These are phyloP conservation scores for Prunus armeniaca DNA, from an alignment of 306 rosid species.

Conservation along the genomic window DNA sequence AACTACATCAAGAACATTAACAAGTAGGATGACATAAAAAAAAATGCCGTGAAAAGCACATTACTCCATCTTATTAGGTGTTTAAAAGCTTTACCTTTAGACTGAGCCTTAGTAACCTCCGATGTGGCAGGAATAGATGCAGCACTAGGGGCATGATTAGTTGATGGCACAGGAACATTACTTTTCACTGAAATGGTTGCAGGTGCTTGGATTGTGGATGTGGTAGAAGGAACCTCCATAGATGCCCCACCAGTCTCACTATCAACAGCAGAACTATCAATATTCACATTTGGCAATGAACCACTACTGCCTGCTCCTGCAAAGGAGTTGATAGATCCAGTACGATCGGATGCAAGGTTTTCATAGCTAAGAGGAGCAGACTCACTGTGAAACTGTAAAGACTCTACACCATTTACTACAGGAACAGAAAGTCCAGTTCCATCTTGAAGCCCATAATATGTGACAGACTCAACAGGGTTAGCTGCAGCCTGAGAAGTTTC, in stretches of 20 bases:
- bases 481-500: constrained; percentile 48
- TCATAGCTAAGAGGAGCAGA: constrained; percentile 28
- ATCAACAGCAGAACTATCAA: constrained; percentile 18
- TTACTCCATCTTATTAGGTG: background rate
- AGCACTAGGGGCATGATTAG: constrained; percentile 36
- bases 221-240: constrained; percentile 46
- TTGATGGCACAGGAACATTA: constrained; percentile 31
- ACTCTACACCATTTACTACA: constrained; percentile 24
- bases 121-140: constrained; percentile 39
- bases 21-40: background rate
- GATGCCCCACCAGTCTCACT: constrained; percentile 39
- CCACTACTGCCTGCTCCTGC: constrained; percentile 34
- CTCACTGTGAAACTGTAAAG: constrained; percentile 21
- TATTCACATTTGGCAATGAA: constrained; percentile 24
- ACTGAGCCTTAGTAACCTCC: constrained; percentile 53
- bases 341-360: constrained; percentile 19
- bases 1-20: background rate
- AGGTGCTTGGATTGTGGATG: constrained; percentile 47
- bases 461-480: constrained; percentile 47
- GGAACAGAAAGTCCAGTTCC: constrained; percentile 40
- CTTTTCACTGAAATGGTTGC: constrained; percentile 44
- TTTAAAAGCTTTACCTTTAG: constrained; percentile 62
- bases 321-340: constrained; percentile 17
- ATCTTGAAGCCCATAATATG: constrained; percentile 60
- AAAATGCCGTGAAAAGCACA: constrained; percentile 2